Evolutionary conservation across 2,329 filamentous ascomycete genomes (phyloP).

Genomic region (Fusarium equiseti): DNA sequence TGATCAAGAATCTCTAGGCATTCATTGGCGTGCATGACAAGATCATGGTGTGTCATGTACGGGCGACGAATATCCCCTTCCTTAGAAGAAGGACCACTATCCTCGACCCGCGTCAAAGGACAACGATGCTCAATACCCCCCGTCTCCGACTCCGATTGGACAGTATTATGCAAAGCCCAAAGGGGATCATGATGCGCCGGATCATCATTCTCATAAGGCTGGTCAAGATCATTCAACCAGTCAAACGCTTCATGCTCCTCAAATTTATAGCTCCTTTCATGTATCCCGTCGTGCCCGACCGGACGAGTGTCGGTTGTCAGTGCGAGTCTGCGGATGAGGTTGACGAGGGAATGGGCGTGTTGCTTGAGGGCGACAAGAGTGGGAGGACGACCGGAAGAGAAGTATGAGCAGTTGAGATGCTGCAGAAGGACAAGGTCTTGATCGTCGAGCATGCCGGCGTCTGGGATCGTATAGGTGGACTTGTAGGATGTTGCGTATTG

Average conservation of each 20-base stretch:
- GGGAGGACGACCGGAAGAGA: slow-evolving; percentile 66
- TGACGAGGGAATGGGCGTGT: slow-evolving; percentile 68
- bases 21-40: slow-evolving; percentile 69
- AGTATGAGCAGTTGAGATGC: slow-evolving; percentile 68
- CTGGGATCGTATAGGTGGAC: slow-evolving; percentile 44
- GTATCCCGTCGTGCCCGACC: slow-evolving; percentile 39
- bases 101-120: slow-evolving; percentile 53
- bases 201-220: slow-evolving; percentile 63
- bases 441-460: slow-evolving; percentile 36
- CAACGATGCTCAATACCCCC: slow-evolving; percentile 60
- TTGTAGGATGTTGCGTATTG: slow-evolving; percentile 46
- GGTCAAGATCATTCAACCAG: slow-evolving; percentile 65
- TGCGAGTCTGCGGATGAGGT: slow-evolving; percentile 63
- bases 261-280: slow-evolving; percentile 51
- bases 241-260: slow-evolving; percentile 65
- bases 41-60: slow-evolving; percentile 61
- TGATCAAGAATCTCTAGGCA: slow-evolving; percentile 71
- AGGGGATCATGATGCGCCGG: slow-evolving; percentile 61
- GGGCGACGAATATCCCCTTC: slow-evolving; percentile 47
- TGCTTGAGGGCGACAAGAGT: slow-evolving; percentile 70
- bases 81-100: slow-evolving; percentile 33
- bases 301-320: slow-evolving; percentile 51
- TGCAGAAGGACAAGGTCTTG: slow-evolving; percentile 45
- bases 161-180: slow-evolving; percentile 59
- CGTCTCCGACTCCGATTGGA: slow-evolving; percentile 58